phyloP scores from a whole-genome alignment of 345 rosid species.

The Brassica carinata region DNA sequence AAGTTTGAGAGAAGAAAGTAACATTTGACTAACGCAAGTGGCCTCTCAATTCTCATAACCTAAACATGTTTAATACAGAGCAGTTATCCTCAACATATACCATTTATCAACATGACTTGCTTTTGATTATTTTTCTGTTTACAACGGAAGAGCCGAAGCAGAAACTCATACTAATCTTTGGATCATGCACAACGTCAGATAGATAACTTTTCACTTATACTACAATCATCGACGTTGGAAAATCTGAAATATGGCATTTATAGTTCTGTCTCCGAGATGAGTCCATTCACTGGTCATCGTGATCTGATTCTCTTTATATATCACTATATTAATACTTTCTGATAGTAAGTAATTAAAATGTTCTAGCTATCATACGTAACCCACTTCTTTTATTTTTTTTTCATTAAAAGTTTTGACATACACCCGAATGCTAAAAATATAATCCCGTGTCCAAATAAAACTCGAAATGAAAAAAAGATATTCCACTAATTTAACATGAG shows the following conservation, averaged over 20 bases:
- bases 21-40: constrained; percentile 38
- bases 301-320: background rate
- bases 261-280: background rate
- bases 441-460: constrained; percentile 22
- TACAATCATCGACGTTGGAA: background rate
- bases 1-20: constrained; percentile 30
- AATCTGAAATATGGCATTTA: background rate
- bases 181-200: background rate
- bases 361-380: background rate
- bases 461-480: constrained; percentile 1
- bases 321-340: background rate
- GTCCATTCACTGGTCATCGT: background rate
- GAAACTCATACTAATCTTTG: background rate
- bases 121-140: background rate
- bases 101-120: constrained; percentile 17
- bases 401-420: background rate
- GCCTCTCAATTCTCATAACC: constrained; percentile 35
- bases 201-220: background rate
- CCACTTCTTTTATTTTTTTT: background rate
- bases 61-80: constrained; percentile 8
- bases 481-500: constrained; percentile 14
- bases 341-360: background rate
- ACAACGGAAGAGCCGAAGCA: background rate
- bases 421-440: background rate
- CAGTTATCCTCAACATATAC: background rate